Base-by-base conservation (phyloP, 1,139 yeast genomes). In the Meyerozyma sp. region DNA sequence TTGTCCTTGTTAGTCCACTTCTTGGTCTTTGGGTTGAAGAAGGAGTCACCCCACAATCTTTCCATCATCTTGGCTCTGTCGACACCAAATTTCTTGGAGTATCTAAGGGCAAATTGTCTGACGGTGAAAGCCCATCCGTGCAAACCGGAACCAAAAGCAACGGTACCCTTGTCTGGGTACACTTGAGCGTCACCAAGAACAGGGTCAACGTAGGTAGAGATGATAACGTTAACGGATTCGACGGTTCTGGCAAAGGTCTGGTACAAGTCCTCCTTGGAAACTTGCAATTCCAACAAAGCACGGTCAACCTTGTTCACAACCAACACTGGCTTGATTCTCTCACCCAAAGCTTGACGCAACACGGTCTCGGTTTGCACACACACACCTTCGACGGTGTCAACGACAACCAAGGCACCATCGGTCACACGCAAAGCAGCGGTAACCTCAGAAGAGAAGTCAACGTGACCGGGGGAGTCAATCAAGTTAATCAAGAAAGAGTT, bases 81-180 rank as follows among this genome's bases (percentile, higher is more conserved):
- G 69, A 93, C 98, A 89, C 98, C 98, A 73, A 93, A 93, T 81
- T 93, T 93, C 90, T 91, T 90, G 73, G 96, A 84, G 84, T 93
- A 93, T 81, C 96, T 89, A 77, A 79, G 76, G 66, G 98, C 98
- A 64, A 93, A 93, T 82, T 93, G 98, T 79, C 98, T 90, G 70
- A 93, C 85, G 65, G 98, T 93, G 93, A 93, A 93, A 72, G 97
- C 98, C 98, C 98, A 93, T 77, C 98, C 98, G 84, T 93, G 98
- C 70, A 93, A 82, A 85, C 98, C 98, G 75, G 98, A 93, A 80
- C 96, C 98, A 77, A 93, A 93, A 59, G 98, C 98, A 70, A 93
- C 97, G 75, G 98, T 93, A 80, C 98, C 98, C 73, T 77, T 77
- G 73, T 93, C 95, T 75, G 98, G 98, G 95, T 84, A 91, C 60